Percentiles rank a stretch among this genome's conserved stretches.
Conservation (phyloP, 2,329 filamentous ascomycete species). For the Exserohilum turcica region DNA sequence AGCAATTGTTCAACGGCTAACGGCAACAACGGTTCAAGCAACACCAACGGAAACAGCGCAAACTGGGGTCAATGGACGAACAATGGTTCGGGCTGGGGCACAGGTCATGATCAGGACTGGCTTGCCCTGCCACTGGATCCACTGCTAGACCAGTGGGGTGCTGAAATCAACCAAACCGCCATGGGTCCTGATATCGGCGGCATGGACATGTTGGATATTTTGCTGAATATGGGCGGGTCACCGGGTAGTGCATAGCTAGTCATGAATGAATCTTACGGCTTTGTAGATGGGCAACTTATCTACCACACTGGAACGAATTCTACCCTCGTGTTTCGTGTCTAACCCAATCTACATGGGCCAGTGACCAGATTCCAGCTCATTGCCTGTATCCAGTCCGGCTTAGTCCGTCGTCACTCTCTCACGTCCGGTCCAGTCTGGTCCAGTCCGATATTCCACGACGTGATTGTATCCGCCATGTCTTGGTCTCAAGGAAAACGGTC, state of each 20-base stretch:
- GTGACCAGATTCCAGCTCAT: too few species aligned
- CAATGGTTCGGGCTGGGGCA: slow-evolving; percentile 24
- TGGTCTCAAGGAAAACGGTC: too few species aligned
- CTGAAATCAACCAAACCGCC: slow-evolving; percentile 61
- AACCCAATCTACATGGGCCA: too few species aligned
- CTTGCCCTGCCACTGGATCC: slow-evolving; percentile 66
- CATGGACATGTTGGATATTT: slow-evolving; percentile 56
- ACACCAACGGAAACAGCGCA: slow-evolving; percentile 19
- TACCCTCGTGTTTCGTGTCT: too few species aligned
- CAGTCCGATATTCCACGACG: too few species aligned
- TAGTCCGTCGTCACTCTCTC: too few species aligned
- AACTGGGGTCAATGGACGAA: slow-evolving; percentile 32
- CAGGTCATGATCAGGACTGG: slow-evolving; percentile 58
- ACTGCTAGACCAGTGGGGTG: slow-evolving; percentile 62
- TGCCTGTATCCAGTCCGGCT: too few species aligned
- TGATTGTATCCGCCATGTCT: too few species aligned
- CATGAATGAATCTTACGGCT: too few species aligned
- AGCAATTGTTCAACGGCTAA: slow-evolving; percentile 19
- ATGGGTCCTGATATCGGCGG: slow-evolving; percentile 69
- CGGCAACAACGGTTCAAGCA: slow-evolving; percentile 16
- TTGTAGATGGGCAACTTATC: too few species aligned
- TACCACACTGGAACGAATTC: too few species aligned
- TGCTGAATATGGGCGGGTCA: slow-evolving; percentile 49
- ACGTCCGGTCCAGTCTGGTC: too few species aligned
- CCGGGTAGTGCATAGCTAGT: slow-evolving; percentile 27